Evolutionary conservation across 306 rosid genomes (phyloP), one percentile per base, ranked within the genome.

Genomic region (Lithocarpus polystachyus): DNA sequence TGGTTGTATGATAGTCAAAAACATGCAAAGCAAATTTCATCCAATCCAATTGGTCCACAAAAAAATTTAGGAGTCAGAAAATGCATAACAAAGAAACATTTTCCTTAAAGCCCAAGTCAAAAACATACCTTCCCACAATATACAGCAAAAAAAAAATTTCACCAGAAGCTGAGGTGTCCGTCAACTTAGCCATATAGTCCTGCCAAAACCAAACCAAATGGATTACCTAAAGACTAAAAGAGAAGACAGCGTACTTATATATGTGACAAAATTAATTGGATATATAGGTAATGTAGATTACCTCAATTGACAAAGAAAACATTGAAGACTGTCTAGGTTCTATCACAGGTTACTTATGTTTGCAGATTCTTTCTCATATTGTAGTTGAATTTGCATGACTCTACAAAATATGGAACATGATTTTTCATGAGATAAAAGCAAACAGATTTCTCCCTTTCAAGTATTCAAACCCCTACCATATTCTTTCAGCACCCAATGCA

Each of bases 121-220:
- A n/a, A 75, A 67, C 87, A 82, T 92, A 94, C 99, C 91, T 94
- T 94, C 74, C 99, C 97, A 19, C 97, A 95, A 84, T 97, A 94
- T 73, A 94, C 97, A 55, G 97, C 97, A 64, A 94, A 94, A 84
- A n/a, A n/a, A 94, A 92, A 37, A 91, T 86, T 72, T 97, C 99
- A 86, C 99, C 99, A 73, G 95, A 88, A 71, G 84, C 74, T 76
- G 99, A 88, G 84, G 85, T 80, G 78, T 92, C 97, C 83, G 91
- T 88, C 88, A 94, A 88, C 85, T 88, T 94, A 69, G 92, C 75
- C 82, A 88, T 87, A 85, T 91, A 94, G 81, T 94, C 99, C 99
- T 94, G 90, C 84, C 82, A 71, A 86, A 75, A 73, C 56, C 73
- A 68, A 76, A 5, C 54, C 45, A 80, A 65, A 33, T 37, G 29